Conservation (phyloP, 2,329 filamentous ascomycete genomes). For the Corynespora cassiicola region DNA sequence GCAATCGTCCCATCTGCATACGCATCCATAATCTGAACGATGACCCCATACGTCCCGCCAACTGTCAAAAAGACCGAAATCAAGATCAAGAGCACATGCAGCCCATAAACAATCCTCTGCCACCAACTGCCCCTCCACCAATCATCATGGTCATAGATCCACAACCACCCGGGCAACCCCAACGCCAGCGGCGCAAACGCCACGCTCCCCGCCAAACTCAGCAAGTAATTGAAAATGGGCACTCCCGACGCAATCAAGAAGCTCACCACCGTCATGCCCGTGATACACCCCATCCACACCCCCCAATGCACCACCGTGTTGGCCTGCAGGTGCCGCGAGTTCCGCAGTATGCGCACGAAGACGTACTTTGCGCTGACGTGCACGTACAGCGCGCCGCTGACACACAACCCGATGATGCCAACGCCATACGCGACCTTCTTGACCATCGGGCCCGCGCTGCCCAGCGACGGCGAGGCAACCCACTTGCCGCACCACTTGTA, state of each 20-base stretch:
- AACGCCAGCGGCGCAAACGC: constrained; percentile 61
- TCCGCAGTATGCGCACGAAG: constrained; percentile 60
- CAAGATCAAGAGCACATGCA: constrained; percentile 52
- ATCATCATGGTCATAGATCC: constrained; percentile 57
- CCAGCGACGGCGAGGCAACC: constrained; percentile 67
- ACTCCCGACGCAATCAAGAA: constrained; percentile 62
- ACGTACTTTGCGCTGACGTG: constrained; percentile 62
- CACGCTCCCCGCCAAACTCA: constrained; percentile 57
- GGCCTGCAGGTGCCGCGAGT: constrained; percentile 57
- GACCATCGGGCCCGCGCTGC: constrained; percentile 62
- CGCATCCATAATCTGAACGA: constrained; percentile 59
- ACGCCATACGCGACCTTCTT: constrained; percentile 68
- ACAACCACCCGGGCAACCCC: constrained; percentile 56
- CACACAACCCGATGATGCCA: constrained; percentile 60
- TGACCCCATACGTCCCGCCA: constrained; percentile 58
- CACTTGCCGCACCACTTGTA: constrained; percentile 68
- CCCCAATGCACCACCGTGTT: constrained; percentile 59
- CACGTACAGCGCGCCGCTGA: constrained; percentile 55
- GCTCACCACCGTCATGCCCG: constrained; percentile 50
- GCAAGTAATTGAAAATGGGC: constrained; percentile 61
- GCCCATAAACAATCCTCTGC: constrained; percentile 46
- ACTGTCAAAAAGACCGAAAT: constrained; percentile 57
- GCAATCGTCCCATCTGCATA: constrained; percentile 57
- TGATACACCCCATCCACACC: constrained; percentile 58
- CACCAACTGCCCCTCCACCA: constrained; percentile 46